Base-by-base conservation (phyloP, 2,329 filamentous ascomycete genomes). In the Cladosporium sp. region DNA sequence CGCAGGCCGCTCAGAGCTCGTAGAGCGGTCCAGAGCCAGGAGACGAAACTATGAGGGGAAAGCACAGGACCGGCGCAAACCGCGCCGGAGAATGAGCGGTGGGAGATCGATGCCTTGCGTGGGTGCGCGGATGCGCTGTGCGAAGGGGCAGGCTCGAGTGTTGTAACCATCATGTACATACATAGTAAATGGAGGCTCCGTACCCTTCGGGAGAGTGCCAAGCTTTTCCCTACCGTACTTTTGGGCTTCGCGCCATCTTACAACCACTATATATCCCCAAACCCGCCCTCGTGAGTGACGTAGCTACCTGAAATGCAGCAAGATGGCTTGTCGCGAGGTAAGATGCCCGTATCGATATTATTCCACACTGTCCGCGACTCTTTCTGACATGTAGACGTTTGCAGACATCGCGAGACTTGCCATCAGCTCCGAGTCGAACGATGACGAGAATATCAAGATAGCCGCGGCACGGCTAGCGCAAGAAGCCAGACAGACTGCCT, bases 1-100 rank as follows among this genome's bases (percentile, higher is more conserved):
- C 72, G 28, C 66, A 74, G 63, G 65, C 68, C 57, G 70, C 74
- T 49, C 63, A 70, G 56, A 38, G 35, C 35, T 38, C 35, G n/a
- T 38, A 38, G 16, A 49, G 42, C 51, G 58, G 54, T 54, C 56
- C 49, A 44, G 34, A 40, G 41, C 45, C 44, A 37, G 53, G 43
- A 52, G 44, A 43, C 45, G 46, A 48, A 18, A 33, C 11, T 32
- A 50, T 41, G 46, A 52, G 41, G 53, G 46, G 41, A 37, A 45
- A 45, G 43, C 41, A 31, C 37, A 49, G 54, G 38, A 43, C 14
- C 43, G 48, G 38, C 19, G 48, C 48, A 41, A 19, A 40, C 40
- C 38, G 48, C 18, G 32, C 18, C 43, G 40, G 38, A 28, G 22
- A 38, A 32, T 35, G 43, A 38, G 44, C 44, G 44, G 34, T 33